A percentile compares a stretch with the other conserved stretches of the same genome.
Conservation (phyloP, 202 grass and related monocot species). For the Alloteropsis angusta region DNA sequence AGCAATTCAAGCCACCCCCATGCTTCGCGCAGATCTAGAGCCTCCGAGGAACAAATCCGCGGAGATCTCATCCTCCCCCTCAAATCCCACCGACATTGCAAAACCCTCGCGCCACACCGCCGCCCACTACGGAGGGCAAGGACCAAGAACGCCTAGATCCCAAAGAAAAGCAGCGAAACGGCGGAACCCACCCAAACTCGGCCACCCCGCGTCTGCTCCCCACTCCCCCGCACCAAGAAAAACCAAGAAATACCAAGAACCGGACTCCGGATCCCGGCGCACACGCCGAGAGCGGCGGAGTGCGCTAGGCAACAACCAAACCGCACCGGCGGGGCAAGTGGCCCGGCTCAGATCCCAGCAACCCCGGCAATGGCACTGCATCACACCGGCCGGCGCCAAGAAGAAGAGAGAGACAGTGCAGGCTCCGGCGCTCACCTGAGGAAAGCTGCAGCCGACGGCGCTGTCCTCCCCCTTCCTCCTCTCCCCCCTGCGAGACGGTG, state of each 20-base stretch:
- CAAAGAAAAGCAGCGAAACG: neutral
- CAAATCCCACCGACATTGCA: slow-evolving; percentile 6
- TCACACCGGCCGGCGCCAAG: neutral
- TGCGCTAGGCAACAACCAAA: too few species aligned
- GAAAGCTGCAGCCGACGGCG: neutral
- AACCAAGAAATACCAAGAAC: neutral
- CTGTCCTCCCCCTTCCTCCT: neutral
- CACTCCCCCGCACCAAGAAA: neutral
- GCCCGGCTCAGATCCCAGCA: neutral
- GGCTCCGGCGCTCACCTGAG: neutral
- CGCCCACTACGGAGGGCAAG: neutral
- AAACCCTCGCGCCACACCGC: neutral
- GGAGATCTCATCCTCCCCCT: neutral
- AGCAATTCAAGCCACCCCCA: neutral
- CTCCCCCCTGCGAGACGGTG: neutral
- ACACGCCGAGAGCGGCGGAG: neutral
- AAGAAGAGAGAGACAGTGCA: neutral
- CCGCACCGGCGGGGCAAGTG: neutral
- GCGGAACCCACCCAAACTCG: neutral
- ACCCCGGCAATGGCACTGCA: neutral
- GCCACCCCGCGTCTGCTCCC: neutral
- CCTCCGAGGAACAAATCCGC: neutral
- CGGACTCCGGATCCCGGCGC: neutral
- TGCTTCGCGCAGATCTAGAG: neutral
- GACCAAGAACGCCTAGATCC: neutral